Evolutionary conservation across 2,329 filamentous ascomycete species (phyloP), one percentile per base, ranked within the genome.

Genomic region (Trichoderma citrinoviride): DNA sequence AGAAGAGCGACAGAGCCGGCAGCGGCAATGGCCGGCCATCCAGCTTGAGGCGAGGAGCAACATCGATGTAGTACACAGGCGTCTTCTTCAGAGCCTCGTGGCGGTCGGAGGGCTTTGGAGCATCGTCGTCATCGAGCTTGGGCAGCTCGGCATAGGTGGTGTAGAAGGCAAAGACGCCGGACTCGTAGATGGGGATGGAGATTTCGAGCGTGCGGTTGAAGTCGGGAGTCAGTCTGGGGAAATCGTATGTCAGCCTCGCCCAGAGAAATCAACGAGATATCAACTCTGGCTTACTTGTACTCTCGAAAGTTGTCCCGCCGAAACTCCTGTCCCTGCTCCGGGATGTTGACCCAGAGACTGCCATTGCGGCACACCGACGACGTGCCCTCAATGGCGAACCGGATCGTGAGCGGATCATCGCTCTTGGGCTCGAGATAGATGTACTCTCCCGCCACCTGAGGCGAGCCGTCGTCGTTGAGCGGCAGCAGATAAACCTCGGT

Each of bases 281-380:
- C n/a, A 25, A 46, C 40, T 27, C 17, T 57, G 21, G 76, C 89
- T 76, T 83, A 97, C 94, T 92, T 94, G 85, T 90, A 96, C 79
- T 97, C 90, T 72, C 88, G 87, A 77, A 96, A 99, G 40, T 85
- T 84, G 72, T 90, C 84, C 71, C 95, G 89, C 69, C 87, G 85
- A 74, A 98, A 99, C 49, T 87, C 80, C 56, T 87, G 81, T 66
- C 89, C 93, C 71, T 88, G 83, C 67, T 89, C 85, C 7, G 95
- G 95, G 67, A 98, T 91, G 77, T 99, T 99, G 73, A 97, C 90
- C 94, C 95, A 99, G 68, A 99, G 83, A 74, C 91, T 97, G 66
- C 96, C 95, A 78, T 97, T 84, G 70, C 93, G 87, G 77, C 93
- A 97, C 81, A 99, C 95, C 67, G 94, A 97, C 75, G 94, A 97